Conservation (phyloP, 768 basidiomycete genomes). For the Mycena alexandri region DNA sequence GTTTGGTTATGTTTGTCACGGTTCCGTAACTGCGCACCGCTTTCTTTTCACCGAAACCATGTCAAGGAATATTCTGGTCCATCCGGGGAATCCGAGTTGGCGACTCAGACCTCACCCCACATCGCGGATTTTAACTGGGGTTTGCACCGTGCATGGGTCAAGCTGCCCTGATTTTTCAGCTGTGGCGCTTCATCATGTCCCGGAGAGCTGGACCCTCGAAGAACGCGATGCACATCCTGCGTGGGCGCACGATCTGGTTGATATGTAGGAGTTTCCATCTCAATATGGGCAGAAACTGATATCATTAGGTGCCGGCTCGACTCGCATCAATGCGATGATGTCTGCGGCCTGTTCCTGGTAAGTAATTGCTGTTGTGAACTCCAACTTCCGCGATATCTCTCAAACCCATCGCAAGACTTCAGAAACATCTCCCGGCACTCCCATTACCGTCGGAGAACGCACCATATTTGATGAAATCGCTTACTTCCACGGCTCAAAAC, state of each 20-base stretch:
- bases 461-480: constrained; percentile 29
- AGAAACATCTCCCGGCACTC: no score
- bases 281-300: neutral
- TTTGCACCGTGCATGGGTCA: constrained; percentile 10
- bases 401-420: no score
- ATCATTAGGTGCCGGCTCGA: constrained; percentile 8
- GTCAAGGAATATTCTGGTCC: constrained; percentile 12
- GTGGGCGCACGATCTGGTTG: constrained; percentile 27
- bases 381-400: no score
- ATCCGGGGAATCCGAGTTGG: constrained; percentile 17
- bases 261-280: constrained; percentile 5
- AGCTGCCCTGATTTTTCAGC: constrained; percentile 5
- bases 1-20: no score
- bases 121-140: neutral
- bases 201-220: constrained; percentile 21
- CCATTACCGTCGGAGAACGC: neutral
- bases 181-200: constrained; percentile 16
- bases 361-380: no score
- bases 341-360: constrained; percentile 18
- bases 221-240: constrained; percentile 29
- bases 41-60: neutral
- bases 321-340: constrained; percentile 24
- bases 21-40: no score
- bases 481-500: constrained; percentile 27
- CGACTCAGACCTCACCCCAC: constrained; percentile 29